phyloP scores from a whole-genome alignment of 108 stramenopile genomes.

The Nitzschia inconspicua region DNA sequence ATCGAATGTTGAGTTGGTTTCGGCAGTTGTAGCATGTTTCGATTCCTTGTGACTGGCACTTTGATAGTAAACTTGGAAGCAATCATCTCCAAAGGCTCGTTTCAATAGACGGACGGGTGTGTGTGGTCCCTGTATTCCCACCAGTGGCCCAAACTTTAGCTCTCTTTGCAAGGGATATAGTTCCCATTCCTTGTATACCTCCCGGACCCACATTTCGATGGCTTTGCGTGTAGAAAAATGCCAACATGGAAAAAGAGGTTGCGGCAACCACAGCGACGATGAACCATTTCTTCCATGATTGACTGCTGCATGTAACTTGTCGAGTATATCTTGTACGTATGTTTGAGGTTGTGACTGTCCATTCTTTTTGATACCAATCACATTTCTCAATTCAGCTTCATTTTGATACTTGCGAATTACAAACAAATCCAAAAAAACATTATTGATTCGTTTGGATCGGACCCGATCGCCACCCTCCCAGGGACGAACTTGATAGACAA shows the following conservation, averaged over 20 bases:
- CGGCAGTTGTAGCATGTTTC: background rate
- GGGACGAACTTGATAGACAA: conserved; percentile 38
- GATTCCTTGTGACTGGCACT: conserved; percentile 37
- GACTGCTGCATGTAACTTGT: conserved; percentile 14
- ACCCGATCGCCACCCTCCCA: conserved; percentile 75
- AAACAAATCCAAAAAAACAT: conserved; percentile 66
- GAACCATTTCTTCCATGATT: background rate
- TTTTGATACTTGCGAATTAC: conserved; percentile 39
- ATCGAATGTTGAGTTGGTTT: background rate
- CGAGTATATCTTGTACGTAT: conserved; percentile 37
- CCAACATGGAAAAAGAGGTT: conserved; percentile 47
- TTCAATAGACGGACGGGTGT: conserved; percentile 42
- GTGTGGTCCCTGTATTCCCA: conserved; percentile 38
- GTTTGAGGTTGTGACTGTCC: conserved; percentile 47
- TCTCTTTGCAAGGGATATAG: conserved; percentile 42
- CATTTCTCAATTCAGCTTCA: conserved; percentile 30
- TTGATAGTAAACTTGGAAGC: conserved; percentile 68
- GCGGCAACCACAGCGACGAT: background rate
- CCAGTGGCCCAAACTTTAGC: conserved; percentile 60
- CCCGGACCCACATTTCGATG: conserved; percentile 72
- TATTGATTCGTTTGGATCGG: conserved; percentile 37
- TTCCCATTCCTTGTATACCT: conserved; percentile 49
- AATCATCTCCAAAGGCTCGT: conserved; percentile 70
- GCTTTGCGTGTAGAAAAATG: conserved; percentile 76
- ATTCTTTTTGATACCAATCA: conserved; percentile 55